Evolutionary conservation across 202 grass and related monocot species (phyloP).

Genomic region (Hordeum pubiflorum): DNA sequence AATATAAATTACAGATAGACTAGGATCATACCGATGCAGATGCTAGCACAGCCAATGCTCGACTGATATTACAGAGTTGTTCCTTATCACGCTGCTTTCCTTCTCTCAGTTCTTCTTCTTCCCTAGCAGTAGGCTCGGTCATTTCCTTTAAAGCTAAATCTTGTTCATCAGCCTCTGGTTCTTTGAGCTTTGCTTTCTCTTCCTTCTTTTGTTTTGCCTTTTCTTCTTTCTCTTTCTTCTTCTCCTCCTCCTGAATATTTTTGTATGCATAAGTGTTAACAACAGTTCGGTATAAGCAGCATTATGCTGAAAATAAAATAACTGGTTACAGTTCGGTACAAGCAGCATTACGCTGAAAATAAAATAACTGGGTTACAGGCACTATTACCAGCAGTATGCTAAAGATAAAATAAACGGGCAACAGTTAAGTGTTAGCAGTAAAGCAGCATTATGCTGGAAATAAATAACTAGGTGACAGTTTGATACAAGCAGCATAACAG

Average conservation of each 20-base stretch:
- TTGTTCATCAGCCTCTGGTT: conserved; percentile 40
- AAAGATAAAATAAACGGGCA: not conserved
- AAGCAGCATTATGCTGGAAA: not conserved
- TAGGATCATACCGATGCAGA: conserved; percentile 81
- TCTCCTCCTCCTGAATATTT: conserved; percentile 84
- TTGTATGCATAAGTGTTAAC: conserved; percentile 18
- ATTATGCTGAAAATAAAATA: conserved; percentile 7
- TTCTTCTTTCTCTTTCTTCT: conserved; percentile 71
- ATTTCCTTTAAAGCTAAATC: conserved; percentile 97
- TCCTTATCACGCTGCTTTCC: conserved; percentile 62
- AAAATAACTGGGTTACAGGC: conserved; percentile 11
- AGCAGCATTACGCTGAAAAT: not conserved
- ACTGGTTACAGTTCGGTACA: not conserved
- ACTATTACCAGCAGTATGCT: not conserved
- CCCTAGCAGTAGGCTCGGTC: conserved; percentile 72
- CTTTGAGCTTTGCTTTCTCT: conserved; percentile 55
- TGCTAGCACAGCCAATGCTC: conserved; percentile 71
- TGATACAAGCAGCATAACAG: not conserved
- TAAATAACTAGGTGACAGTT: not conserved
- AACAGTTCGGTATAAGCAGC: not conserved
- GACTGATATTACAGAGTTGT: conserved; percentile 80
- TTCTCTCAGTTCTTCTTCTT: conserved; percentile 58
- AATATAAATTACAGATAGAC: conserved; percentile 26
- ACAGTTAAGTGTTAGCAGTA: conserved; percentile 4
- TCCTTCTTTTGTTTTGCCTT: conserved; percentile 64